Percentiles rank a stretch among this genome's conserved stretches.
Conservation (phyloP, 2,329 filamentous ascomycete genomes). For the Aspergillus niger region DNA sequence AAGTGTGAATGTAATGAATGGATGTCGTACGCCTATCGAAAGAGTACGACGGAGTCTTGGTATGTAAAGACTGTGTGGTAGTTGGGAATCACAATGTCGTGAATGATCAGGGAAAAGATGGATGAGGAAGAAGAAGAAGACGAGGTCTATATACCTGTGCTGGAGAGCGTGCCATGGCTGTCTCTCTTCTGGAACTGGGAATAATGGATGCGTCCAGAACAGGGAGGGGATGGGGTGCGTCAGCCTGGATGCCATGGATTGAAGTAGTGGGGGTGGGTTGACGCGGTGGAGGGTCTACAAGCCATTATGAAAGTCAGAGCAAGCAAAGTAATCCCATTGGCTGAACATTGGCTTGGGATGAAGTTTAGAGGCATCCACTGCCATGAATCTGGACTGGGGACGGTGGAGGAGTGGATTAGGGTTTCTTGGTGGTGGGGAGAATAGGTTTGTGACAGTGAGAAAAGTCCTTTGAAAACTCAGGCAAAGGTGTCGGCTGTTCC, state of each 20-base stretch:
- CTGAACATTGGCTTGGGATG: neutral
- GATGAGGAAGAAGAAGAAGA: neutral
- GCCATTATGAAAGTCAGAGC: neutral
- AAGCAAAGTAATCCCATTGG: constrained; percentile 3
- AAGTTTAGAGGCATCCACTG: neutral
- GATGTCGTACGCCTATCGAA: neutral
- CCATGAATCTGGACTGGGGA: neutral
- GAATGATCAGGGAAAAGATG: neutral
- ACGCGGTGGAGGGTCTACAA: neutral
- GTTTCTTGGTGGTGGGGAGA: neutral
- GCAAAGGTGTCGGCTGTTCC: neutral
- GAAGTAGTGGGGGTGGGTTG: neutral
- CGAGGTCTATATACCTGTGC: neutral
- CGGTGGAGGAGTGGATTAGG: neutral
- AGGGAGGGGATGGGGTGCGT: constrained; percentile 3
- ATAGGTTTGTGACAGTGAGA: neutral
- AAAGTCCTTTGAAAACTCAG: no score
- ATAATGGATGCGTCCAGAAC: neutral
- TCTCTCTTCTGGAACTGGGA: neutral
- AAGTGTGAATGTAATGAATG: neutral
- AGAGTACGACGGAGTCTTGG: neutral
- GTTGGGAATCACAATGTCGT: neutral
- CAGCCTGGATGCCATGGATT: neutral
- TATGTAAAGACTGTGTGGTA: neutral
- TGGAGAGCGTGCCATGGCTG: neutral